Conservation (phyloP, 257 asterid genomes). For the Ophiorrhiza pumila region DNA sequence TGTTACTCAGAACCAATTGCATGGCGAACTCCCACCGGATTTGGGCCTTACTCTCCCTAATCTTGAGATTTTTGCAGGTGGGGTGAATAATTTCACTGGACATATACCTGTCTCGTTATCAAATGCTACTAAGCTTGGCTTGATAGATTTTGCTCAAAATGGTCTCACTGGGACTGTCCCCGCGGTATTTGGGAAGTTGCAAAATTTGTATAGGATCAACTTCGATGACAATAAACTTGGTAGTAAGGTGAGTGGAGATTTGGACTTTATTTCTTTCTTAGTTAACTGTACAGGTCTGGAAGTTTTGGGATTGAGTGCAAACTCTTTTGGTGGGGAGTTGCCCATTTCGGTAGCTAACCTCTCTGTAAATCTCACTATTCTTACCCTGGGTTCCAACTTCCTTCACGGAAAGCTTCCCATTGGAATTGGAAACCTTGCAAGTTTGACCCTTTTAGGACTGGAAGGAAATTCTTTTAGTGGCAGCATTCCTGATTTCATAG, state of each 20-base stretch:
- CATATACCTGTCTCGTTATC: constrained; percentile 28
- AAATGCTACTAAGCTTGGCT: constrained; percentile 26
- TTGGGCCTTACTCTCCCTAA: constrained; percentile 27
- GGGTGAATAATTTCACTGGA: constrained; percentile 23
- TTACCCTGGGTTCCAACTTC: constrained; percentile 19
- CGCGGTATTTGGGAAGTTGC: constrained; percentile 15
- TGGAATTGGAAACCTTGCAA: constrained; percentile 20
- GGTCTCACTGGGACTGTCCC: constrained; percentile 17
- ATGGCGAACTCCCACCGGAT: constrained; percentile 20
- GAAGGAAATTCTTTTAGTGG: constrained; percentile 18
- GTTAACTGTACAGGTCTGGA: constrained; percentile 25
- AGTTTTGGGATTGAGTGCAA: constrained; percentile 21
- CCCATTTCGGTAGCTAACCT: constrained; percentile 26
- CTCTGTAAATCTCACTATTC: constrained; percentile 13
- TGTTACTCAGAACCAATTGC: constrained; percentile 15
- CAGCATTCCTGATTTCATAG: constrained; percentile 19
- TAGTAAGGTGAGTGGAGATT: constrained; percentile 8
- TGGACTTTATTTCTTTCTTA: constrained; percentile 23
- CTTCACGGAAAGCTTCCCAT: constrained; percentile 23
- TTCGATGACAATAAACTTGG: constrained; percentile 25
- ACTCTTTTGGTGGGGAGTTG: constrained; percentile 18
- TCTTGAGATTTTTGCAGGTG: constrained; percentile 16
- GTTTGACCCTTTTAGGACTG: constrained; percentile 15
- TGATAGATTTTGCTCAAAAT: constrained; percentile 22
- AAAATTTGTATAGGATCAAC: constrained; percentile 11